These are phyloP conservation scores for Zymoseptoria crescenta DNA, from an alignment of 2,329 filamentous ascomycete genomes.

Conservation along the genomic window DNA sequence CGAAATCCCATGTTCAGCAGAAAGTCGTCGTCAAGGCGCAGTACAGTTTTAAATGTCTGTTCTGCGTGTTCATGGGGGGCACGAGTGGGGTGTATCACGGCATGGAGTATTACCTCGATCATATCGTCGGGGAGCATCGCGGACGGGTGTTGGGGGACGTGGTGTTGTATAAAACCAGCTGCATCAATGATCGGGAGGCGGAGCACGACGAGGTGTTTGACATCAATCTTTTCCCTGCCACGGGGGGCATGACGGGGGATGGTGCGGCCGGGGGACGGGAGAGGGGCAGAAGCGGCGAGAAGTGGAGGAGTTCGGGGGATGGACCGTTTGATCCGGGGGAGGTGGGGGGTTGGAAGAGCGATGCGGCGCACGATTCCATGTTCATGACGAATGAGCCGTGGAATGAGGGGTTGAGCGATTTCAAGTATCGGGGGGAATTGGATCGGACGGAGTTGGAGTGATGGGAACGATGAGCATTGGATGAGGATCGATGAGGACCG, in stretches of 20 bases:
- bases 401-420: conserved; percentile 28
- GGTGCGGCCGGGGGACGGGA: not conserved
- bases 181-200: conserved; percentile 36
- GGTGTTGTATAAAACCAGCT: conserved; percentile 36
- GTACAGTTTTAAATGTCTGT: conserved; percentile 39
- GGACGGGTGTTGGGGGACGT: conserved; percentile 29
- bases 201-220: conserved; percentile 39
- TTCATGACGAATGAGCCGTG: conserved; percentile 25
- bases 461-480: not conserved
- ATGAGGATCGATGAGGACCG: not conserved
- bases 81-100: conserved; percentile 33
- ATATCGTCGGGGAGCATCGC: conserved; percentile 34
- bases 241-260: conserved; percentile 1
- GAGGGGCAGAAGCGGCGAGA: not conserved
- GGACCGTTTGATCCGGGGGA: conserved; percentile 8
- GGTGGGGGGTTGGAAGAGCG: conserved; percentile 10
- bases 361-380: conserved; percentile 22
- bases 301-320: not conserved
- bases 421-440: conserved; percentile 24
- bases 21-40: conserved; percentile 23
- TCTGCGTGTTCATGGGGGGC: conserved; percentile 35
- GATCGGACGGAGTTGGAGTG: conserved; percentile 22
- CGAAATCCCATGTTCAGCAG: conserved; percentile 39
- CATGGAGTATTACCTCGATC: conserved; percentile 37
- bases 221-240: conserved; percentile 36